A percentile compares a stretch with the other conserved stretches of the same genome.
Conservation (phyloP, 2,329 filamentous ascomycete species). For the Dothidotthia symphoricarpi region DNA sequence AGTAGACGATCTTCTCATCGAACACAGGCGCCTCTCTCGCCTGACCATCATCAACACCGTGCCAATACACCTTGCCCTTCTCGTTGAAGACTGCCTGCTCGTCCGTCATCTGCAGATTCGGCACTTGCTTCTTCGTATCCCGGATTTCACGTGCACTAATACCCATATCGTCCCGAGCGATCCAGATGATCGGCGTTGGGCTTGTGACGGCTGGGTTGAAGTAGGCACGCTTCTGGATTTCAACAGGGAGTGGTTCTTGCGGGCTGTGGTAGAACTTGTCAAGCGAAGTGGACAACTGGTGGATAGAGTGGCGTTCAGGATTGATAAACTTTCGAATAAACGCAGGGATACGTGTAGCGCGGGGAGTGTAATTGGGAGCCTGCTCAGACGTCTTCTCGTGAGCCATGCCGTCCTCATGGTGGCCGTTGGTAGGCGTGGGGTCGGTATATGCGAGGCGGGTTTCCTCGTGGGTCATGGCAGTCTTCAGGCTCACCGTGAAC, state of each 20-base stretch:
- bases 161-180: constrained; percentile 46
- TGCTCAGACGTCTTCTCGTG: constrained; percentile 20
- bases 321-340: constrained; percentile 36
- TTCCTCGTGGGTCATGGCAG: constrained; percentile 33
- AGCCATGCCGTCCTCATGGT: constrained; percentile 24
- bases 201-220: constrained; percentile 46
- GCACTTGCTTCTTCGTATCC: constrained; percentile 41
- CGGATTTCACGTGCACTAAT: constrained; percentile 45
- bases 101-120: constrained; percentile 44
- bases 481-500: constrained; percentile 42
- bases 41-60: constrained; percentile 38
- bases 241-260: constrained; percentile 32
- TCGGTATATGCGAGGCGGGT: constrained; percentile 32
- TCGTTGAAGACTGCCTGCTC: constrained; percentile 48
- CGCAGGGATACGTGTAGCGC: constrained; percentile 30
- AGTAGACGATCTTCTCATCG: constrained; percentile 41
- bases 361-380: constrained; percentile 14
- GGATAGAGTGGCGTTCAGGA: constrained; percentile 33
- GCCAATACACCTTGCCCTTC: constrained; percentile 47
- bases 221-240: constrained; percentile 45
- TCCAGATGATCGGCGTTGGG: constrained; percentile 48
- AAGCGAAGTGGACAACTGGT: constrained; percentile 30
- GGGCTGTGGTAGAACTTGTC: constrained; percentile 35
- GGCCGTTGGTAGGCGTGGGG: constrained; percentile 16
- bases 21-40: constrained; percentile 47